phyloP scores from a whole-genome alignment of 345 rosid genomes.

The Melaleuca quinquenervia region DNA sequence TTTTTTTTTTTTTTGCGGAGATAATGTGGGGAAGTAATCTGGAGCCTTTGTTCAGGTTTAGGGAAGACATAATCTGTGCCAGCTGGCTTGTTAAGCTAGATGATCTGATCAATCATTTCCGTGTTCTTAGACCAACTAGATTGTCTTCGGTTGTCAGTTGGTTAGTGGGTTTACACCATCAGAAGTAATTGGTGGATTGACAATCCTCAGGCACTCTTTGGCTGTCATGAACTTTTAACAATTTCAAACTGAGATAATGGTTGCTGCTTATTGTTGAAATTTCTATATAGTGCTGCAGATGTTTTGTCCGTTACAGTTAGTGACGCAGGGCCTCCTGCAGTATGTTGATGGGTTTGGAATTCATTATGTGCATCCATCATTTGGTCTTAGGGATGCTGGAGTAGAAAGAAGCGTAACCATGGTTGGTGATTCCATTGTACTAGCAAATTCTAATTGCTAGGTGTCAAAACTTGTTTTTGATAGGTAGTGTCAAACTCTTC shows the following conservation, averaged over 20 bases:
- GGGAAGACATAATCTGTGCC: not conserved
- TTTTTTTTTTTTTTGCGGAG: conserved; percentile 10
- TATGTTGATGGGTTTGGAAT: not conserved
- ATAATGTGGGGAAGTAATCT: not conserved
- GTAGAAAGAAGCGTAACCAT: not conserved
- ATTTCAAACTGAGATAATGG: not conserved
- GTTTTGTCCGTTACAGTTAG: not conserved
- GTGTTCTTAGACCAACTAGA: not conserved
- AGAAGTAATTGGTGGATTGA: not conserved
- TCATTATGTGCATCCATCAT: not conserved
- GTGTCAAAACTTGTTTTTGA: not conserved
- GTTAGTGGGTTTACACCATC: not conserved
- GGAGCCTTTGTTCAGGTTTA: not conserved
- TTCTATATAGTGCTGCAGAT: not conserved
- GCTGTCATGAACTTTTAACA: not conserved
- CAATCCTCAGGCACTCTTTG: not conserved
- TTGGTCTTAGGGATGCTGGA: not conserved
- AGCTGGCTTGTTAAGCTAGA: not conserved
- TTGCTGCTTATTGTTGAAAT: not conserved
- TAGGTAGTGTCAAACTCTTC: not conserved
- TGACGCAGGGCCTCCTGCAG: not conserved
- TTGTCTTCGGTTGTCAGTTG: not conserved
- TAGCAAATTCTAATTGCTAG: not conserved
- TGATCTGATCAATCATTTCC: not conserved
- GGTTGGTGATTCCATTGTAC: not conserved